A percentile compares a stretch with the other conserved stretches of the same genome.
These are phyloP conservation scores for Rubia yunnanensis DNA, from an alignment of 257 asterid species.

Conservation along the genomic window DNA sequence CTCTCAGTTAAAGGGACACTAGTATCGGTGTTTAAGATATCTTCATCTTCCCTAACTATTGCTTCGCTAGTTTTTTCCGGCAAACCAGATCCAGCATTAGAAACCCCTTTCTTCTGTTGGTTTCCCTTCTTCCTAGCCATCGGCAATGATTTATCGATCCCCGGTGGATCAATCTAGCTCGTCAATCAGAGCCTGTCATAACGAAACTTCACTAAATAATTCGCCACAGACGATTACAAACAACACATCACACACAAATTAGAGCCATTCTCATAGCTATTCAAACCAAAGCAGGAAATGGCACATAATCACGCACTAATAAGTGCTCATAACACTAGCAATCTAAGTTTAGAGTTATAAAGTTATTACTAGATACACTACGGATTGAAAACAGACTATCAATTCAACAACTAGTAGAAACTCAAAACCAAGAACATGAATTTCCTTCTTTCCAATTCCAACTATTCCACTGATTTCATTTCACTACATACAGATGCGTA, in stretches of 20 bases:
- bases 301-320: not conserved
- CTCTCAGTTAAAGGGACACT: conserved; percentile 24
- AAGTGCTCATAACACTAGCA: not conserved
- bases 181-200: conserved; percentile 4
- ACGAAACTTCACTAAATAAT: not conserved
- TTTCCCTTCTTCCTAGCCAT: conserved; percentile 31
- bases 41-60: conserved; percentile 28
- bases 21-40: conserved; percentile 29
- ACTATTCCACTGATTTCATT: not conserved
- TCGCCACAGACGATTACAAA: not conserved
- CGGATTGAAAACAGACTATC: no score
- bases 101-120: conserved; percentile 34
- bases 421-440: not conserved
- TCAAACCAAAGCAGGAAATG: not conserved
- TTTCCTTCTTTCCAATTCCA: not conserved
- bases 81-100: conserved; percentile 35
- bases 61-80: conserved; percentile 32
- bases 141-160: not conserved
- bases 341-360: not conserved
- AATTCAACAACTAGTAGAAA: not conserved
- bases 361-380: no score
- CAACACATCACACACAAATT: not conserved
- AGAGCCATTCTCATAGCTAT: not conserved
- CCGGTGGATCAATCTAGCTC: conserved; percentile 2
- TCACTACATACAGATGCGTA: not conserved